phyloP scores from a whole-genome alignment of 768 basidiomycete species.

The Hericium rajendrae region DNA sequence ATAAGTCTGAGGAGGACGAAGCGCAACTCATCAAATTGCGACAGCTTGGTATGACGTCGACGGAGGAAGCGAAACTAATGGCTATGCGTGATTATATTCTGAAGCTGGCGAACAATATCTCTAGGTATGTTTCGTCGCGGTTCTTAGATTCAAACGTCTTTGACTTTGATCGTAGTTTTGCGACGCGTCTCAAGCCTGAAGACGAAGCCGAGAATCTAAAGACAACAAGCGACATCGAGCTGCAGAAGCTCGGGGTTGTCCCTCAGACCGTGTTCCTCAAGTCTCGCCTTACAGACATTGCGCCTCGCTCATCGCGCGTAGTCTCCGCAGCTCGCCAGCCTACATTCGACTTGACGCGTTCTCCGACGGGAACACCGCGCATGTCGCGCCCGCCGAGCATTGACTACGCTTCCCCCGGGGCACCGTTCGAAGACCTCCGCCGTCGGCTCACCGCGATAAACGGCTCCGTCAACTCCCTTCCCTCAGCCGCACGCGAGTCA shows the following conservation, averaged over 20 bases:
- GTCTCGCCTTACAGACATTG: constrained; percentile 34
- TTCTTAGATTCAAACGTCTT: background rate
- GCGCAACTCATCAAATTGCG: constrained; percentile 66
- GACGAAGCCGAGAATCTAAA: constrained; percentile 56
- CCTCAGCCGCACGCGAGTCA: constrained; percentile 35
- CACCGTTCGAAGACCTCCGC: constrained; percentile 72
- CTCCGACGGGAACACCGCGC: constrained; percentile 40
- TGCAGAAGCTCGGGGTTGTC: constrained; percentile 82
- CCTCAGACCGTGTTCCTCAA: constrained; percentile 88
- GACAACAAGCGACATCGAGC: constrained; percentile 57
- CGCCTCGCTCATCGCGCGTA: constrained; percentile 27
- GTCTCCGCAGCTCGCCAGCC: constrained; percentile 31
- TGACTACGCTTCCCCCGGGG: constrained; percentile 36
- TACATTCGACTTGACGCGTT: constrained; percentile 30
- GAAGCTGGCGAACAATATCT: constrained; percentile 70
- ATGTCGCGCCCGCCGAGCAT: constrained; percentile 37
- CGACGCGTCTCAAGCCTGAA: constrained; percentile 53
- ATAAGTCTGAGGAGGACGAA: constrained; percentile 75
- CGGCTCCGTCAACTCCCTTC: constrained; percentile 56
- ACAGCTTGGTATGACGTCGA: constrained; percentile 75
- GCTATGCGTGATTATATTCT: constrained; percentile 83
- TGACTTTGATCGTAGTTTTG: constrained; percentile 39
- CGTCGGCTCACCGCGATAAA: constrained; percentile 69
- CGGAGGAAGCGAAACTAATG: constrained; percentile 79
- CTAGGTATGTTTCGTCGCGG: constrained; percentile 42